phyloP scores from a whole-genome alignment of 1,284 basidiomycete species.

The Psilocybe mexicana region DNA sequence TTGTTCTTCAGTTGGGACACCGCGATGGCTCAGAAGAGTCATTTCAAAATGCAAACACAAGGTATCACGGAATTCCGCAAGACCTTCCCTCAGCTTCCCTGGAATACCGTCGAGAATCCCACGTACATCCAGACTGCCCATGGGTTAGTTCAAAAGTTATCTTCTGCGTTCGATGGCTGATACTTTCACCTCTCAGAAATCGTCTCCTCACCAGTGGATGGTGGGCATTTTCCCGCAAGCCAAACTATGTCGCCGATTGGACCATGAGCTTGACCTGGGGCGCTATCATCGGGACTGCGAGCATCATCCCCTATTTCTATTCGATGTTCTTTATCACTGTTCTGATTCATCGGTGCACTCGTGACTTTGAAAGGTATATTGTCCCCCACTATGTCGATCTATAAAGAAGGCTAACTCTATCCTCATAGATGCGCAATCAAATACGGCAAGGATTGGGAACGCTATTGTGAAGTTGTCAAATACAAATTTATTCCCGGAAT shows the following conservation, averaged over 20 bases:
- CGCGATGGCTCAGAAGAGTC: conserved; percentile 95
- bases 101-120: conserved; percentile 86
- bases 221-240: conserved; percentile 91
- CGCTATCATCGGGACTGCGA: conserved; percentile 78
- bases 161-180: neutral
- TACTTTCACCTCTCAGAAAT: conserved; percentile 48
- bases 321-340: conserved; percentile 92
- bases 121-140: conserved; percentile 92
- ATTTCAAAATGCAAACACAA: conserved; percentile 96
- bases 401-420: neutral
- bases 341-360: conserved; percentile 82
- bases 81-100: conserved; percentile 93
- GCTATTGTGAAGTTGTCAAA: conserved; percentile 83
- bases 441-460: conserved; percentile 95
- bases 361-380: conserved; percentile 86
- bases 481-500: conserved; percentile 88
- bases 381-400: conserved; percentile 1
- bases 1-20: conserved; percentile 75
- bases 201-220: conserved; percentile 84
- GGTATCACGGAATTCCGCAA: conserved; percentile 85
- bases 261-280: conserved; percentile 91
- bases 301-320: conserved; percentile 94
- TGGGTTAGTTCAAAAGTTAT: conserved; percentile 52
- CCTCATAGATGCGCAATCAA: conserved; percentile 76
- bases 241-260: conserved; percentile 90